phyloP scores from a whole-genome alignment of 192 early-diverging fungal species.

The Podila epigama region DNA sequence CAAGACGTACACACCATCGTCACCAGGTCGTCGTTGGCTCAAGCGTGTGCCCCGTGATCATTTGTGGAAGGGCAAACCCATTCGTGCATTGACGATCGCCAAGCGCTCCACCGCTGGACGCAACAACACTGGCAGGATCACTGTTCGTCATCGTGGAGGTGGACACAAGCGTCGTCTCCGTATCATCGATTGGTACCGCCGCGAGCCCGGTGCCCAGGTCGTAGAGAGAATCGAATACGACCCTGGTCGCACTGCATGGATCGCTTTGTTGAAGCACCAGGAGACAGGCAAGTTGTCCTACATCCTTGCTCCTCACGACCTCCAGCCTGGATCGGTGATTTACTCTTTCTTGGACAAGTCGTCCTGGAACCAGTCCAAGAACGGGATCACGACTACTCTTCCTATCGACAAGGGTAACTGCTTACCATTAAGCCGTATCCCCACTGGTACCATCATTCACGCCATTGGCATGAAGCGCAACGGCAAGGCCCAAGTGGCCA shows the following conservation, averaged over 20 bases:
- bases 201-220: conserved; percentile 73
- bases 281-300: conserved; percentile 82
- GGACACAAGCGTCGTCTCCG: conserved; percentile 90
- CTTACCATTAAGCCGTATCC: conserved; percentile 88
- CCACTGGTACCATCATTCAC: conserved; percentile 90
- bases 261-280: conserved; percentile 84
- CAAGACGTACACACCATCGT: conserved; percentile 92
- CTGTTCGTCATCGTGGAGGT: conserved; percentile 91
- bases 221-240: conserved; percentile 96
- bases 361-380: conserved; percentile 42
- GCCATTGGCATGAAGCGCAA: conserved; percentile 81
- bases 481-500: conserved; percentile 78
- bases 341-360: conserved; percentile 63
- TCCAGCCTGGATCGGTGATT: conserved; percentile 80
- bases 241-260: conserved; percentile 87
- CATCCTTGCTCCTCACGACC: conserved; percentile 81
- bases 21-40: conserved; percentile 86
- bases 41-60: conserved; percentile 86
- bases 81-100: conserved; percentile 80
- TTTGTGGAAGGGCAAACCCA: conserved; percentile 85
- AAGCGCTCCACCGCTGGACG: conserved; percentile 88
- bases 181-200: conserved; percentile 86
- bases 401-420: conserved; percentile 87
- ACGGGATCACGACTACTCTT: conserved; percentile 50
- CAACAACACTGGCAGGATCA: conserved; percentile 89